Evolutionary conservation across 352 stramenopile genomes (phyloP), one percentile per base, ranked within the genome.

Genomic region (Peronospora destructor): DNA sequence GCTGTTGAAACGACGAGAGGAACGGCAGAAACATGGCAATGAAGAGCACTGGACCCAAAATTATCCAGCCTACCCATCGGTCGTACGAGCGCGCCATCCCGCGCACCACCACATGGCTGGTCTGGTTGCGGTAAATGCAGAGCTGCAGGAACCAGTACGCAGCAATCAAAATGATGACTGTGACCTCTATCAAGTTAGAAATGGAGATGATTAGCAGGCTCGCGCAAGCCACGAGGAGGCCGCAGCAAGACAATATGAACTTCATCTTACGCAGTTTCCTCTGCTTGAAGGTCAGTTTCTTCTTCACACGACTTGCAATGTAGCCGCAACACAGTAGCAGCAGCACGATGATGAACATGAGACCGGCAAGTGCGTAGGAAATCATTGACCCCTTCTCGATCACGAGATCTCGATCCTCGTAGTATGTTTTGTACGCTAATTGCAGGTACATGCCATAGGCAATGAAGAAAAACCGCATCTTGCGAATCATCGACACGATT

Each of bases 201-300:
- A 91, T 52, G 34, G 77, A 75, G 26, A 94, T 45, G n/a, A 88
- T 50, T 36, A 83, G 71, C 36, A 94, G 59, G 56, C 71, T 81
- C 5, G 72, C 56, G 19, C 71, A 11, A 4, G 73, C 70, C 19
- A 88, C 30, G 12, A 84, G 42, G 49, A 93, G 63, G 36, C 76
- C 74, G 45, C 68, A 81, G 53, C 82, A 91, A 34, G 70, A 71
- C 11, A 94, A 60, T 23, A 85, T 44, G 25, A 94, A 94, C 67
- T 94, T 94, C 61, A 90, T 89, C 77, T 90, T 94, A 29, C 83
- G 80, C 37, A 94, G 53, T 64, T 91, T 91, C 64, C 79, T 84
- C 56, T 94, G 83, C 68, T 91, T 91, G 67, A 94, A 88, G 17
- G 78, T 84, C 76, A 87, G 79, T 71, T 91, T 90, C 75, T 94